These are phyloP conservation scores for Penicillium herquei DNA, from an alignment of 495 filamentous ascomycete species.

Conservation along the genomic window DNA sequence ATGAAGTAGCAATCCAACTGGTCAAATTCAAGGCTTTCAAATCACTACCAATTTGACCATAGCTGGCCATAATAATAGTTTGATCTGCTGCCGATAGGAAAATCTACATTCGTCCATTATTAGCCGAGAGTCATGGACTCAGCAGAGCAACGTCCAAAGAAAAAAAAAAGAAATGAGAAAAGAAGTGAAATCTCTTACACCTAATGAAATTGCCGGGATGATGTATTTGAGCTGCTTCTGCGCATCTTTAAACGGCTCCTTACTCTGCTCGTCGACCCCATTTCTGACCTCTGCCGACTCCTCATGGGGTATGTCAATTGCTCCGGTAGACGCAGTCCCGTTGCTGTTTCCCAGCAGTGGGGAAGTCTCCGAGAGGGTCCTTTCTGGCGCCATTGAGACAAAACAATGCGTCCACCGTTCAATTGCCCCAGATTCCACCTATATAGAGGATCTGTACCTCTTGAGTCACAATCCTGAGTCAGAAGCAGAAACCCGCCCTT, in stretches of 20 bases:
- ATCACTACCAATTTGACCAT: slow-evolving; percentile 82
- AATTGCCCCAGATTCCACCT: neutral
- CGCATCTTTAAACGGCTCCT: slow-evolving; percentile 30
- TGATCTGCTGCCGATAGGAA: slow-evolving; percentile 78
- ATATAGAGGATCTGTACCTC: too few relatives aligned
- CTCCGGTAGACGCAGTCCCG: slow-evolving; percentile 25
- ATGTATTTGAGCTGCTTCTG: slow-evolving; percentile 43
- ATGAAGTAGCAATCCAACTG: slow-evolving; percentile 81
- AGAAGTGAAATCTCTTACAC: slow-evolving; percentile 32
- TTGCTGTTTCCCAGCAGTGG: slow-evolving; percentile 39
- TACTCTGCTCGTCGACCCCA: slow-evolving; percentile 17
- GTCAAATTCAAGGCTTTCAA: slow-evolving; percentile 74
- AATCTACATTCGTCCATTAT: slow-evolving; percentile 36
- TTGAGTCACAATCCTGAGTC: neutral
- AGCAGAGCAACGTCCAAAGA: neutral
- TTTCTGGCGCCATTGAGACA: slow-evolving; percentile 26
- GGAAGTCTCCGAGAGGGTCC: slow-evolving; percentile 37
- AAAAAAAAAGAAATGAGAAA: neutral
- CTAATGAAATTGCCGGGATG: slow-evolving; percentile 50
- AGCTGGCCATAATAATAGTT: slow-evolving; percentile 76
- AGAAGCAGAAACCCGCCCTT: neutral
- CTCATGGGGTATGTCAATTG: slow-evolving; percentile 23
- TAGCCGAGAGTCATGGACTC: slow-evolving; percentile 4
- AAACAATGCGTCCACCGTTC: neutral
- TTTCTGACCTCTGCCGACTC: slow-evolving; percentile 15